A percentile compares a stretch with the other conserved stretches of the same genome.
Conservation (phyloP, 768 basidiomycete species). For the Lactifluus volemus region DNA sequence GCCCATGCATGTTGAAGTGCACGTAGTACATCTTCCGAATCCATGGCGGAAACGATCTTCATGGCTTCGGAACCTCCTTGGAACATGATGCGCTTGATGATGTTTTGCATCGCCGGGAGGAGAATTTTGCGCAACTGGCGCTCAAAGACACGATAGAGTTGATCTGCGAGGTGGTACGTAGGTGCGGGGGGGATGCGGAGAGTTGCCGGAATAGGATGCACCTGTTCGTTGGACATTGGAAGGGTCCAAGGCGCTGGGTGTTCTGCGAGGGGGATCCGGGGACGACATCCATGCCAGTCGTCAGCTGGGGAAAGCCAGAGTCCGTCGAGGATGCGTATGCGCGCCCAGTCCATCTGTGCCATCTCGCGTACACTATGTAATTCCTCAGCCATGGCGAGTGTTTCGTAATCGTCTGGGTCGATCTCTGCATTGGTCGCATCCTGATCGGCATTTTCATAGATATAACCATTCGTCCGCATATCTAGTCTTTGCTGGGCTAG, state of each 20-base stretch:
- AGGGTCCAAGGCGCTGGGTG: constrained; percentile 62
- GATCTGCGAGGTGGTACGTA: constrained; percentile 53
- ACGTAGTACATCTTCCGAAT: constrained; percentile 48
- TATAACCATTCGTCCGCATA: constrained; percentile 29
- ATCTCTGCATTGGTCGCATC: constrained; percentile 12
- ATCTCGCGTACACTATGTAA: constrained; percentile 40
- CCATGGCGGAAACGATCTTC: constrained; percentile 45
- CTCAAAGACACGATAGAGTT: constrained; percentile 48
- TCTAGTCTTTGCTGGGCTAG: constrained; percentile 44
- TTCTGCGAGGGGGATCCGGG: constrained; percentile 22
- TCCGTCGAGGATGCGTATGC: constrained; percentile 63
- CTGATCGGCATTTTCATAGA: constrained; percentile 27
- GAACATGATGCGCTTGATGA: constrained; percentile 57
- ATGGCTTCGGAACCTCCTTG: constrained; percentile 56
- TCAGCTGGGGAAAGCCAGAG: constrained; percentile 72
- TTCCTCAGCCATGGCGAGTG: constrained; percentile 38
- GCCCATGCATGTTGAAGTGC: constrained; percentile 49
- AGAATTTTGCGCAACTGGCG: constrained; percentile 53
- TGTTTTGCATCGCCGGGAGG: constrained; percentile 56
- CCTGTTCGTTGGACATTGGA: constrained; percentile 20
- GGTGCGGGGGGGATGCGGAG: constrained; percentile 49
- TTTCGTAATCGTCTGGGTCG: constrained; percentile 20
- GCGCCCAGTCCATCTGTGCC: constrained; percentile 64
- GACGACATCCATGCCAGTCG: constrained; percentile 43
- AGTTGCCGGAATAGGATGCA: constrained; percentile 43